Percentiles rank a stretch among this genome's conserved stretches.
Evolutionary conservation across 2,329 filamentous ascomycete species (phyloP).

Genomic region (Parafenestella ontariensis): DNA sequence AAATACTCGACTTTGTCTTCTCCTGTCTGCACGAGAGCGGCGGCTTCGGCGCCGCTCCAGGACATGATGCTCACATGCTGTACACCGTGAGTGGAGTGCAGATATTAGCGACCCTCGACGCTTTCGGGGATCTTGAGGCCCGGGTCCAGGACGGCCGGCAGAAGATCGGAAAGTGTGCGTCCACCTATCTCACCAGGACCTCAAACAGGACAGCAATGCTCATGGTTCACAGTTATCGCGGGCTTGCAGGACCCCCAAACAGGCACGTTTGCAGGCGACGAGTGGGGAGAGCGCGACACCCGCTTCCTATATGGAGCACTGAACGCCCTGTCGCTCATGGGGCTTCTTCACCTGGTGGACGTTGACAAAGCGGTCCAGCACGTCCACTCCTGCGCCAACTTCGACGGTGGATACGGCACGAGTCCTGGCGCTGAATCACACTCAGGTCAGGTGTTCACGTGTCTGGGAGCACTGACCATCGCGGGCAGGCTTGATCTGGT

Average conservation of each 20-base stretch:
- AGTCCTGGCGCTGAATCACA: conserved; percentile 92
- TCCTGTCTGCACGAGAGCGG: conserved; percentile 90
- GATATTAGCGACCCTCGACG: conserved; percentile 86
- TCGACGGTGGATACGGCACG: conserved; percentile 92
- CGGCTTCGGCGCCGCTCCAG: conserved; percentile 91
- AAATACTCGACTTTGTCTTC: conserved; percentile 90
- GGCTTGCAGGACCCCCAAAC: conserved; percentile 78
- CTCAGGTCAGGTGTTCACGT: conserved; percentile 94
- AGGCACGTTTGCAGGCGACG: conserved; percentile 90
- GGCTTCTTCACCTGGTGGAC: conserved; percentile 75
- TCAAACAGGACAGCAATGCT: conserved; percentile 21
- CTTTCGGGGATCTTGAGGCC: conserved; percentile 79
- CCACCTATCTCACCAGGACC: conserved; percentile 15
- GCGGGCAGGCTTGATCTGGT: conserved; percentile 82
- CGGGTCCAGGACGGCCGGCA: conserved; percentile 71
- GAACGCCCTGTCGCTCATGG: conserved; percentile 85
- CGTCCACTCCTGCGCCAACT: conserved; percentile 84
- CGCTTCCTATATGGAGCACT: conserved; percentile 91
- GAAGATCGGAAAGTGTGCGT: conserved; percentile 81
- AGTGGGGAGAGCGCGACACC: conserved; percentile 96
- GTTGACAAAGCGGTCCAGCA: conserved; percentile 81
- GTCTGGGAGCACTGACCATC: conserved; percentile 85
- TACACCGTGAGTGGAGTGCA: conserved; percentile 96
- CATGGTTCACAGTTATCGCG: conserved; percentile 70
- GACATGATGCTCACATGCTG: conserved; percentile 94